Evolutionary conservation across 1,284 basidiomycete species (phyloP).

Genomic region (Boletus semigastroideus): DNA sequence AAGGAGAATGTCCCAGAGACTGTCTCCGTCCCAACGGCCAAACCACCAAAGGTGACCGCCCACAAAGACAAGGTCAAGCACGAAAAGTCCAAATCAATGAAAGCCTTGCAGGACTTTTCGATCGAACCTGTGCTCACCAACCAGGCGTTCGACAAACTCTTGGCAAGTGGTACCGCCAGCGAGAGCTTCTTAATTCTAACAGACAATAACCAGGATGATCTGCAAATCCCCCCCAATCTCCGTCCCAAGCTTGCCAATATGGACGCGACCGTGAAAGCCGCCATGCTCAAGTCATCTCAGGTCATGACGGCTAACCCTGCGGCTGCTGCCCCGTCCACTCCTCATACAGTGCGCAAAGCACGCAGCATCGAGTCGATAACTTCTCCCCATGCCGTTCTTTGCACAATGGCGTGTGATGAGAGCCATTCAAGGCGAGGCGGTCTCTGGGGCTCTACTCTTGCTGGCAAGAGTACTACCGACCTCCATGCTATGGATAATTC

Average conservation of each 20-base stretch:
- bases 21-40: slow-evolving; percentile 19
- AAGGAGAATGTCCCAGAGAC: slow-evolving; percentile 63
- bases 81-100: slow-evolving; percentile 34
- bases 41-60: slow-evolving; percentile 28
- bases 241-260: slow-evolving; percentile 76
- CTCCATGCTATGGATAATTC: slow-evolving; percentile 19
- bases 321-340: slow-evolving; percentile 30
- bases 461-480: slow-evolving; percentile 43
- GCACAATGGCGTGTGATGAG: slow-evolving; percentile 38
- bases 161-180: slow-evolving; percentile 44
- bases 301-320: slow-evolving; percentile 52
- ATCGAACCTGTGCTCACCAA: slow-evolving; percentile 46
- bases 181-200: slow-evolving; percentile 1
- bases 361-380: slow-evolving; percentile 69
- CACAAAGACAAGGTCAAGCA: slow-evolving; percentile 41
- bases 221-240: slow-evolving; percentile 77
- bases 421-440: slow-evolving; percentile 43
- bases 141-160: slow-evolving; percentile 69
- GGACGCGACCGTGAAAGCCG: slow-evolving; percentile 80
- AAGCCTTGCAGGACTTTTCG: slow-evolving; percentile 38
- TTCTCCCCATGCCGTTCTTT: slow-evolving; percentile 47
- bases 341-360: slow-evolving; percentile 55
- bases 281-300: slow-evolving; percentile 86
- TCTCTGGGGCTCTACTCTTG: slow-evolving; percentile 39
- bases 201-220: slow-evolving; percentile 59